A percentile compares a stretch with the other conserved stretches of the same genome.
Evolutionary conservation across 1,284 basidiomycete species (phyloP).

Genomic region (Schizophyllum commune): DNA sequence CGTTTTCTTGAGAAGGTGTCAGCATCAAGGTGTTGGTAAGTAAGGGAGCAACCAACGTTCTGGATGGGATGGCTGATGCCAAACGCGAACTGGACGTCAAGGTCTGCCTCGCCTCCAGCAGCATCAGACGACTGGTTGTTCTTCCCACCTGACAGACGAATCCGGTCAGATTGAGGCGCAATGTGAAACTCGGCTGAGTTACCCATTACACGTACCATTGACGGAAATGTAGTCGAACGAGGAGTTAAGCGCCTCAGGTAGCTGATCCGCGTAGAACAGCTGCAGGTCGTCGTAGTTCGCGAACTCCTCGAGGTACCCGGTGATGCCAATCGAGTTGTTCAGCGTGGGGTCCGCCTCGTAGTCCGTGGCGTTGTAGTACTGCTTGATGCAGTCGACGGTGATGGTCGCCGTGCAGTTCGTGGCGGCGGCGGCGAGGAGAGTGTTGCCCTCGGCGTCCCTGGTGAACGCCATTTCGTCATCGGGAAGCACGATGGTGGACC

Average conservation of each 20-base stretch:
- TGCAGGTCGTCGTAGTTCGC: slow-evolving; percentile 50
- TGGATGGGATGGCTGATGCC: slow-evolving; percentile 47
- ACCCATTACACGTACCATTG: slow-evolving; percentile 27
- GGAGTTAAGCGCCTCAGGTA: slow-evolving; percentile 36
- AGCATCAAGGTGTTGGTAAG: slow-evolving; percentile 17
- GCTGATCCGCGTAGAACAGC: slow-evolving; percentile 40
- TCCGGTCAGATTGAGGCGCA: not conserved
- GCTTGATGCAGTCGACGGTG: slow-evolving; percentile 40
- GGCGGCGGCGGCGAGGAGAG: slow-evolving; percentile 31
- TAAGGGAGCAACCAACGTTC: slow-evolving; percentile 9
- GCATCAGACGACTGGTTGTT: slow-evolving; percentile 50
- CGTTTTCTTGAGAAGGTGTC: slow-evolving; percentile 27
- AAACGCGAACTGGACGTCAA: slow-evolving; percentile 64
- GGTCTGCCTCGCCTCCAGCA: slow-evolving; percentile 62
- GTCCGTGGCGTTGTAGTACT: slow-evolving; percentile 43
- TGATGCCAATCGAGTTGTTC: slow-evolving; percentile 46
- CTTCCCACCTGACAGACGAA: slow-evolving; percentile 33
- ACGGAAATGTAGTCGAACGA: slow-evolving; percentile 39
- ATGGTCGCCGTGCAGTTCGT: slow-evolving; percentile 43
- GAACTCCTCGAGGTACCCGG: slow-evolving; percentile 47
- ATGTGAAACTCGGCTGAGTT: too few relatives aligned
- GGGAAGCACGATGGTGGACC: slow-evolving; percentile 28
- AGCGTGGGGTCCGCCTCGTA: slow-evolving; percentile 29
- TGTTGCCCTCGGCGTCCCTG: slow-evolving; percentile 1
- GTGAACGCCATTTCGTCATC: not conserved